Evolutionary conservation across 306 rosid species (phyloP), one percentile per base, ranked within the genome.

Genomic region (Inga leiocalycina): DNA sequence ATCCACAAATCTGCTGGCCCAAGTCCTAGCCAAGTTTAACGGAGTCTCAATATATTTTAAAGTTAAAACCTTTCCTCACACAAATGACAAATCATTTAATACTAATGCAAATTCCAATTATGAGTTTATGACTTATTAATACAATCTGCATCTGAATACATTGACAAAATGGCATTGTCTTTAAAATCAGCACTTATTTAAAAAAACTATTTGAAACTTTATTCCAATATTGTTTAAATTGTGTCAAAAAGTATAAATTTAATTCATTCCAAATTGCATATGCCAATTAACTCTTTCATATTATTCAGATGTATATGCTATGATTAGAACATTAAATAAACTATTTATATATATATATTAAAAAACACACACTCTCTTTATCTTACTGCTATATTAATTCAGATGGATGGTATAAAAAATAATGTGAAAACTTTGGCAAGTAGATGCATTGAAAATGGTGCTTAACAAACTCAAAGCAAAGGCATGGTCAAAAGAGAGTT

Each of bases 401-500:
- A 43, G 2, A 22, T 71, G 0, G 20, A 22, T 71, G 17, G 37
- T 11, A 11, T 20, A 16, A 19, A 73, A 73, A 49, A 32, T 73
- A 8, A 69, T 69, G 22, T 0, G 3, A 62, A 27, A 10, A 62
- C 68, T 12, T 10, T 11, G 15, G 12, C 37, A 24, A 62, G 68
- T 30, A 27, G 70, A 19, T 13, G 17, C 70, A 64, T 64, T 20
- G 39, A 65, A 32, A 65, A 32, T 32, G 71, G 71, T 71, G 22
- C 48, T 44, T 8, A 12, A 72, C 41, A 72, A 72, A 72, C 59
- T 45, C 57, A 45, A 16, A 27, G 64, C 39, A 45, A 9, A 27
- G 64, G 74, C 45, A 11, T 62, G 12, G 48, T 65, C 34, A 78
- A 78, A 78, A 61, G 17, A 59, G 30, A 59, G 34, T 41, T 62